Percentiles rank a stretch among this genome's conserved stretches.
Conservation (phyloP, 2,329 filamentous ascomycete species). For the Cryphonectria radicalis region DNA sequence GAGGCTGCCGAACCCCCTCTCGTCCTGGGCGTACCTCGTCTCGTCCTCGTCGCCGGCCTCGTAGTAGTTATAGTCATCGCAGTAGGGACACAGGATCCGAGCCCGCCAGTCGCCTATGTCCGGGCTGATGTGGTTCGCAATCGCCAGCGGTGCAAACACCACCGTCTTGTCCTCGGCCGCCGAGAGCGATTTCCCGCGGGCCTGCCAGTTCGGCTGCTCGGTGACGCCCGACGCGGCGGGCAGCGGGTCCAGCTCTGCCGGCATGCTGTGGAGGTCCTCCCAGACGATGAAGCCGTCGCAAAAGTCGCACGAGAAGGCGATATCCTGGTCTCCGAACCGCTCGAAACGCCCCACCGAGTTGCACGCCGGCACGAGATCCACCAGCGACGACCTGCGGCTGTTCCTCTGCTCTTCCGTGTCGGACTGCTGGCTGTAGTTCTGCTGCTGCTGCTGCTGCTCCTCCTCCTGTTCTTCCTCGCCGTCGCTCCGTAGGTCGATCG, state of each 20-base stretch:
- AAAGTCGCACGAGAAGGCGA: conserved; percentile 64
- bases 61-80: conserved; percentile 56
- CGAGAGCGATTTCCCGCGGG: conserved; percentile 48
- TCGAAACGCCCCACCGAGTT: conserved; percentile 60
- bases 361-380: conserved; percentile 55
- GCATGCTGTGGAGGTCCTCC: conserved; percentile 59
- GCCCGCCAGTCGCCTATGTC: conserved; percentile 56
- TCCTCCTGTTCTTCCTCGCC: conserved; percentile 12
- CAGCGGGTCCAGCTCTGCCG: conserved; percentile 46
- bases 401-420: conserved; percentile 21
- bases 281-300: conserved; percentile 65
- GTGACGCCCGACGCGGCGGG: conserved; percentile 33
- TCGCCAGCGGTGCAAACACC: conserved; percentile 60
- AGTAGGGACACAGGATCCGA: conserved; percentile 58
- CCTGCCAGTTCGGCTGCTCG: conserved; percentile 54
- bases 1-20: conserved; percentile 53
- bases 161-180: conserved; percentile 52
- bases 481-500: conserved; percentile 21
- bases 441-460: conserved; percentile 21
- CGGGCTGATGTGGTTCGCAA: conserved; percentile 61
- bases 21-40: conserved; percentile 52
- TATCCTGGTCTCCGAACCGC: conserved; percentile 57
- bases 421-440: conserved; percentile 24
- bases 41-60: conserved; percentile 55
- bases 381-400: conserved; percentile 37